phyloP scores from a whole-genome alignment of 2,329 filamentous ascomycete genomes.

The Ophiostoma tasmaniense region DNA sequence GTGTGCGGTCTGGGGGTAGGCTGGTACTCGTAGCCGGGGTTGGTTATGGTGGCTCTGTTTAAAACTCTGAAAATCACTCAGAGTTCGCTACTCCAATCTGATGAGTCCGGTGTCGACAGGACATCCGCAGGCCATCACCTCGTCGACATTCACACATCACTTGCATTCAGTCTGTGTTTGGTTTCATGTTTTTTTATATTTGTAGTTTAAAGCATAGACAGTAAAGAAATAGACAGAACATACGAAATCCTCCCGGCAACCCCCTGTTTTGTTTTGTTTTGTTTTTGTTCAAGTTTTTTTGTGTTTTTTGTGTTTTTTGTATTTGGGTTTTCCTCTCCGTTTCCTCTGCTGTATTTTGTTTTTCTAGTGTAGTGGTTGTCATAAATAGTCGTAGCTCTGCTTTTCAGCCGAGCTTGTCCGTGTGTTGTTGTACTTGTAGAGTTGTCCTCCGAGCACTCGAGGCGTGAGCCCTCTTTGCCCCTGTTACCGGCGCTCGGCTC shows the following conservation, averaged over 20 bases:
- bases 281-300: not conserved
- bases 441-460: not conserved
- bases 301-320: not conserved
- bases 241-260: not conserved
- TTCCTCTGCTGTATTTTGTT: not conserved
- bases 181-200: not conserved
- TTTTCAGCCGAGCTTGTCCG: not conserved
- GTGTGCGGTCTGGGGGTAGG: not conserved
- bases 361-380: not conserved
- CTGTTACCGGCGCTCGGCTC: not conserved
- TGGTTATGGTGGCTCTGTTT: too few relatives aligned
- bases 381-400: slow-evolving; percentile 2
- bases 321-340: not conserved
- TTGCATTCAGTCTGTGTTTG: not conserved
- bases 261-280: not conserved
- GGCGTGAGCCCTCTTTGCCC: not conserved
- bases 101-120: too few relatives aligned
- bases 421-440: not conserved
- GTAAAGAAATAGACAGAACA: not conserved
- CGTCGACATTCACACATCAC: not conserved
- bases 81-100: too few relatives aligned
- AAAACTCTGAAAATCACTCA: not conserved
- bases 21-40: not conserved
- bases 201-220: not conserved
- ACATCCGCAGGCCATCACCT: too few relatives aligned